phyloP scores from a whole-genome alignment of 2,329 filamentous ascomycete genomes.

The Fusarium caatingaense region DNA sequence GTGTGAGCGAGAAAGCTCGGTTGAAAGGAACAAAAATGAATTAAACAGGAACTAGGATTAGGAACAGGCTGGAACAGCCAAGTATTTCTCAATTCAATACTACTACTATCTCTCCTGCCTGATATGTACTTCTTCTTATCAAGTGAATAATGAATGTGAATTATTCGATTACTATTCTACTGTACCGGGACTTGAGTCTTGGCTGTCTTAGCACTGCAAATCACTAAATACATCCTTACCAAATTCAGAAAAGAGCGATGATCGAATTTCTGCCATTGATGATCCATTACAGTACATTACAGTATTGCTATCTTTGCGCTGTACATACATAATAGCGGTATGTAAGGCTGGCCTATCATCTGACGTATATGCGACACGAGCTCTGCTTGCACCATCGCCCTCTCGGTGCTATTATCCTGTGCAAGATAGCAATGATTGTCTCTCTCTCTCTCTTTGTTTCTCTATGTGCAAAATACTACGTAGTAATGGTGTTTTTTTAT shows the following conservation, averaged over 20 bases:
- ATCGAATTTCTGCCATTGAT: constrained; percentile 8
- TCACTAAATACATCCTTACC: constrained; percentile 36
- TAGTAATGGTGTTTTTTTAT: neutral
- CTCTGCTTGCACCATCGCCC: neutral
- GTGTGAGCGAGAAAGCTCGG: constrained; percentile 33
- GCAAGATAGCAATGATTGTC: constrained; percentile 11
- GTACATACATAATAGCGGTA: constrained; percentile 19
- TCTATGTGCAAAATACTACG: neutral
- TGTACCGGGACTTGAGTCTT: neutral
- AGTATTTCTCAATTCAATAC: constrained; percentile 15
- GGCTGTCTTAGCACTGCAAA: constrained; percentile 27
- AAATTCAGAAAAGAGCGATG: constrained; percentile 24
- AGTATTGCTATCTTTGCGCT: neutral
- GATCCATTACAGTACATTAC: constrained; percentile 13
- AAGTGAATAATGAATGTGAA: neutral
- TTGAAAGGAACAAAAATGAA: constrained; percentile 38
- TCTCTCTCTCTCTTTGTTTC: neutral
- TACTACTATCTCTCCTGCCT: constrained; percentile 3
- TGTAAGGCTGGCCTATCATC: constrained; percentile 32
- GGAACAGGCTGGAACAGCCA: constrained; percentile 33
- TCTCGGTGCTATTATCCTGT: constrained; percentile 13
- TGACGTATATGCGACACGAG: constrained; percentile 17
- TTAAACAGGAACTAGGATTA: constrained; percentile 44
- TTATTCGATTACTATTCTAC: constrained; percentile 9
- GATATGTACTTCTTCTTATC: neutral